Percentiles rank a stretch among this genome's conserved stretches.
Conservation (phyloP, 2,329 filamentous ascomycete species). For the Aspergillus tamarii region DNA sequence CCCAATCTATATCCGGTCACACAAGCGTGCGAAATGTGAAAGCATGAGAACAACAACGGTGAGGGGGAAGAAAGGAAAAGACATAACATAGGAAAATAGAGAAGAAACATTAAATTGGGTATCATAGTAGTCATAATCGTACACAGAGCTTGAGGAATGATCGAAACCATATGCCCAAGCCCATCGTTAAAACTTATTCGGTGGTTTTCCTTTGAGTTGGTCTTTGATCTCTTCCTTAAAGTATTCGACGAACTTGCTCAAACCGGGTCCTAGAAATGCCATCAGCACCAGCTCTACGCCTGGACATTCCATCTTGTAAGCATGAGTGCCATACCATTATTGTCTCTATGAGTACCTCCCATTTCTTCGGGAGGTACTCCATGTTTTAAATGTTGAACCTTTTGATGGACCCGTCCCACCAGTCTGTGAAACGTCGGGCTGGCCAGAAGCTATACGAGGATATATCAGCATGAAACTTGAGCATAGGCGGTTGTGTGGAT, state of each 20-base stretch:
- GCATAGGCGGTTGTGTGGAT: neutral
- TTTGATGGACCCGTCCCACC: slow-evolving; percentile 48
- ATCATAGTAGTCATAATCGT: slow-evolving; percentile 15
- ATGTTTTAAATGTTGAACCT: slow-evolving; percentile 45
- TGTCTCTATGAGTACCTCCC: slow-evolving; percentile 46
- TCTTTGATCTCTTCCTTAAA: slow-evolving; percentile 49
- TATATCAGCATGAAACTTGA: slow-evolving; percentile 14
- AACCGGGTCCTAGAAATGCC: slow-evolving; percentile 25
- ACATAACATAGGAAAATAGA: neutral
- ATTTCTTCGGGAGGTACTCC: slow-evolving; percentile 48
- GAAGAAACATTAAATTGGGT: slow-evolving; percentile 8
- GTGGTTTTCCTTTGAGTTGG: slow-evolving; percentile 43
- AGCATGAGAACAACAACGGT: neutral
- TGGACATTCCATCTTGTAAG: neutral
- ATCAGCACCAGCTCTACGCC: neutral
- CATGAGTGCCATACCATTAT: slow-evolving; percentile 31
- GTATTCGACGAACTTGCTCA: slow-evolving; percentile 39
- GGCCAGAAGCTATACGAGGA: slow-evolving; percentile 40
- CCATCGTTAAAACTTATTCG: slow-evolving; percentile 31
- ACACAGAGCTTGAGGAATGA: neutral
- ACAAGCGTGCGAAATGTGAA: neutral
- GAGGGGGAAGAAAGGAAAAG: neutral
- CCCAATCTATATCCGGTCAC: slow-evolving; percentile 29
- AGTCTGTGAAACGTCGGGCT: slow-evolving; percentile 49
- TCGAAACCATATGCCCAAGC: neutral